Conservation (phyloP, 257 asterid species). For the Anisodus acutangulus region DNA sequence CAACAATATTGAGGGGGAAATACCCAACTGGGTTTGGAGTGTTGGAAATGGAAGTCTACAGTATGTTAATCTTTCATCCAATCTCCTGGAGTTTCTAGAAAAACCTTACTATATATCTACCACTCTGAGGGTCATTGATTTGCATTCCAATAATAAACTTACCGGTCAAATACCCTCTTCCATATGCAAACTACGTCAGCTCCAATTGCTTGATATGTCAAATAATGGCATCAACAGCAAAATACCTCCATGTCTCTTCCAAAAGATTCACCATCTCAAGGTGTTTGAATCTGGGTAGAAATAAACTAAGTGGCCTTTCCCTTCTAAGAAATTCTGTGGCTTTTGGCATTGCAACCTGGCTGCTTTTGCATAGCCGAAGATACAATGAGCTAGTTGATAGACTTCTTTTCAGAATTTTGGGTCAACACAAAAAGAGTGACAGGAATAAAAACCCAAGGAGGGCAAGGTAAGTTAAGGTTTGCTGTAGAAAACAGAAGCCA, state of each 20-base stretch:
- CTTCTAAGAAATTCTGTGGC: no score
- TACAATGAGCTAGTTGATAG: no score
- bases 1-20: constrained; percentile 41
- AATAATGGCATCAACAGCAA: background rate
- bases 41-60: background rate
- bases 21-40: constrained; percentile 53
- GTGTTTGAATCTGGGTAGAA: constrained; percentile 24
- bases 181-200: background rate
- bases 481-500: background rate
- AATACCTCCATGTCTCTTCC: background rate
- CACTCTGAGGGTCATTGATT: constrained; percentile 26
- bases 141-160: constrained; percentile 30
- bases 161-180: background rate
- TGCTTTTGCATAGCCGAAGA: no score
- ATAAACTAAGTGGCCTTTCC: background rate
- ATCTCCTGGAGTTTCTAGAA: constrained; percentile 32
- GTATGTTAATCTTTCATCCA: constrained; percentile 43
- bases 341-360: no score
- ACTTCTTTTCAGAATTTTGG: background rate
- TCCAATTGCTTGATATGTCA: constrained; percentile 21
- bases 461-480: background rate
- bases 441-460: background rate
- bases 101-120: constrained; percentile 28
- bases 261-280: background rate
- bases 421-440: background rate